Conservation (phyloP, 148 eudicot genomes). For the Rhododendron simsii region DNA sequence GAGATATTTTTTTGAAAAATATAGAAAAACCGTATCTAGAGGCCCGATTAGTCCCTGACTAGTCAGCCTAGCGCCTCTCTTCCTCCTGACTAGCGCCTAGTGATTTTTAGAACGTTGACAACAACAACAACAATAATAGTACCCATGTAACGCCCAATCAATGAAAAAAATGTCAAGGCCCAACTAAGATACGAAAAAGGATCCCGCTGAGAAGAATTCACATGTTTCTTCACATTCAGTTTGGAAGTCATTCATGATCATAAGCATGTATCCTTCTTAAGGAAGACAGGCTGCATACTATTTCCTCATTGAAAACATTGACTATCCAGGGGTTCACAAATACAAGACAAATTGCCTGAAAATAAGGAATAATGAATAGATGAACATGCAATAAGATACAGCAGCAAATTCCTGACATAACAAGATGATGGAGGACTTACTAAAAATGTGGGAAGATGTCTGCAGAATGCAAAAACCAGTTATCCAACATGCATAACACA, state of each 20-base stretch:
- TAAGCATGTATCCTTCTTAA: not conserved
- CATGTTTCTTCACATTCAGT: not conserved
- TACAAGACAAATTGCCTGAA: not conserved
- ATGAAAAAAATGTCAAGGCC: not conserved
- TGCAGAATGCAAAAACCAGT: not conserved
- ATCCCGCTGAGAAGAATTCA: not conserved
- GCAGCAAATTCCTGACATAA: not conserved
- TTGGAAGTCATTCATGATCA: not conserved
- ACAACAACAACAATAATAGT: not conserved
- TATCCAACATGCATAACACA: not conserved
- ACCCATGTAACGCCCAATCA: not conserved
- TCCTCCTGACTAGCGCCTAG: too few species aligned
- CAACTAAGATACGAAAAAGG: not conserved
- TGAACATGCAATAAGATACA: not conserved
- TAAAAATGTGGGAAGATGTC: not conserved
- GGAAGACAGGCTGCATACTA: not conserved
- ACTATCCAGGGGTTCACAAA: not conserved
- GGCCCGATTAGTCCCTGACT: not conserved
- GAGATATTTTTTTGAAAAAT: too few species aligned
- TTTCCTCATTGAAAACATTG: not conserved
- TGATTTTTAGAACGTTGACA: not conserved
- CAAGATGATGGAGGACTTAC: not conserved
- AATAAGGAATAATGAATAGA: constrained; percentile 6
- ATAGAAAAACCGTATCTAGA: not conserved
- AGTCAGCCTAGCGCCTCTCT: too few species aligned